phyloP scores from a whole-genome alignment of 768 basidiomycete species.

The Rhizopogon roseolus region DNA sequence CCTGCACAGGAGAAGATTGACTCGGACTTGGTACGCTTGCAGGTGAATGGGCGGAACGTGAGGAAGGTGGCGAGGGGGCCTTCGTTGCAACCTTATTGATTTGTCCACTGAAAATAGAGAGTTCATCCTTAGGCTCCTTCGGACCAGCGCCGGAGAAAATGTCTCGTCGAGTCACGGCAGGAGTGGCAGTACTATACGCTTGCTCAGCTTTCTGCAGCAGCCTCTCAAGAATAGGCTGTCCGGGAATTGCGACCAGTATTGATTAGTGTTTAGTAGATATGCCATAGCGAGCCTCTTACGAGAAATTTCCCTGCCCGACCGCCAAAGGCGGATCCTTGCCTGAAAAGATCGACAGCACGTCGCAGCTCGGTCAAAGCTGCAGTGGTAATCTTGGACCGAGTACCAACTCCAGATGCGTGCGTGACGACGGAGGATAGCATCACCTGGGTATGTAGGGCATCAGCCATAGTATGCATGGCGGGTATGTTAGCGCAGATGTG shows the following conservation, averaged over 20 bases:
- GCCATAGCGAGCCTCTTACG: constrained; percentile 26
- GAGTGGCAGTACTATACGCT: constrained; percentile 42
- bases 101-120: constrained; percentile 74
- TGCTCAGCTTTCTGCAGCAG: constrained; percentile 58
- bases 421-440: constrained; percentile 78
- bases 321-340: constrained; percentile 54
- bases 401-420: constrained; percentile 41
- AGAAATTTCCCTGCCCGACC: constrained; percentile 69
- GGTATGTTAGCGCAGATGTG: constrained; percentile 3
- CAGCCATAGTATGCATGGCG: not conserved
- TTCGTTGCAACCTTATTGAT: constrained; percentile 60
- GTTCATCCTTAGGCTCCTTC: constrained; percentile 55
- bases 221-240: constrained; percentile 61
- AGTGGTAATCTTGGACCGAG: constrained; percentile 60
- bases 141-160: constrained; percentile 51
- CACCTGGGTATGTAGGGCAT: constrained; percentile 37
- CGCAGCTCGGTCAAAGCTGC: constrained; percentile 64
- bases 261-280: not conserved
- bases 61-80: constrained; percentile 15
- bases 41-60: constrained; percentile 5
- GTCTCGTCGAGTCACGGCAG: constrained; percentile 40
- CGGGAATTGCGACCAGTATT: not conserved
- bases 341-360: constrained; percentile 59
- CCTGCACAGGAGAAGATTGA: not conserved
- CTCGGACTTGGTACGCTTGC: constrained; percentile 7